Evolutionary conservation across 2,329 filamentous ascomycete genomes (phyloP).

Genomic region (Aspergillus pseudoglaucus): DNA sequence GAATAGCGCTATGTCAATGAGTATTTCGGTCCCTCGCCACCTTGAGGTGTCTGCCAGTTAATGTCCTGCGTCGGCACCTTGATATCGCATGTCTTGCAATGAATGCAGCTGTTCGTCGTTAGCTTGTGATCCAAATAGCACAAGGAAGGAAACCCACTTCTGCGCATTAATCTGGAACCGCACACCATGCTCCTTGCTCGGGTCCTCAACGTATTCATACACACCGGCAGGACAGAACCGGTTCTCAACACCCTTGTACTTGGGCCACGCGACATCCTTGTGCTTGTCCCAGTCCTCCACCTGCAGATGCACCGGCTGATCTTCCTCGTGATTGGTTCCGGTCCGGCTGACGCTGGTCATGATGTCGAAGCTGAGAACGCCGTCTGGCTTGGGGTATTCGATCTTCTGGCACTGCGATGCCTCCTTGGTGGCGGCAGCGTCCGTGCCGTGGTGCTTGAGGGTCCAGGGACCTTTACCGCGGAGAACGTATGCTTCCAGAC

Average conservation of each 20-base stretch:
- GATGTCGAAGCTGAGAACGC: constrained; percentile 91
- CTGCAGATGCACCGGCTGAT: constrained; percentile 92
- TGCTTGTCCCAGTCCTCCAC: constrained; percentile 94
- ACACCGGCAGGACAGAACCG: constrained; percentile 95
- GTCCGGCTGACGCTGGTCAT: constrained; percentile 91
- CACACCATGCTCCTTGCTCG: constrained; percentile 76
- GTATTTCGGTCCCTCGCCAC: constrained; percentile 69
- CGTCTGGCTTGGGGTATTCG: constrained; percentile 94
- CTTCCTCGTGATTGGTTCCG: constrained; percentile 97
- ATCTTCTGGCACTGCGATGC: constrained; percentile 81
- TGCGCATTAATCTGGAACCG: constrained; percentile 96
- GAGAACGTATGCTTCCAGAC: constrained; percentile 80
- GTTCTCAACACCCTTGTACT: constrained; percentile 89
- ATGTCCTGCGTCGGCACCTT: constrained; percentile 96
- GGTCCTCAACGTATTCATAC: constrained; percentile 96
- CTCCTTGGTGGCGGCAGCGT: constrained; percentile 70
- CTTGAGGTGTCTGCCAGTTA: constrained; percentile 92
- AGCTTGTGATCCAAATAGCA: no score
- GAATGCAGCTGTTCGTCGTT: constrained; percentile 67
- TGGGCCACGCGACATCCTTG: constrained; percentile 72
- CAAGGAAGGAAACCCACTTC: constrained; percentile 89
- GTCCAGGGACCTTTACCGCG: constrained; percentile 89
- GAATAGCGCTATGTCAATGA: constrained; percentile 45
- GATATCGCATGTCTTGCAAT: constrained; percentile 99
- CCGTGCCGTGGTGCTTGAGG: constrained; percentile 71